Evolutionary conservation across 305 asterid genomes (phyloP).

Genomic region (Fraxinus sp.): DNA sequence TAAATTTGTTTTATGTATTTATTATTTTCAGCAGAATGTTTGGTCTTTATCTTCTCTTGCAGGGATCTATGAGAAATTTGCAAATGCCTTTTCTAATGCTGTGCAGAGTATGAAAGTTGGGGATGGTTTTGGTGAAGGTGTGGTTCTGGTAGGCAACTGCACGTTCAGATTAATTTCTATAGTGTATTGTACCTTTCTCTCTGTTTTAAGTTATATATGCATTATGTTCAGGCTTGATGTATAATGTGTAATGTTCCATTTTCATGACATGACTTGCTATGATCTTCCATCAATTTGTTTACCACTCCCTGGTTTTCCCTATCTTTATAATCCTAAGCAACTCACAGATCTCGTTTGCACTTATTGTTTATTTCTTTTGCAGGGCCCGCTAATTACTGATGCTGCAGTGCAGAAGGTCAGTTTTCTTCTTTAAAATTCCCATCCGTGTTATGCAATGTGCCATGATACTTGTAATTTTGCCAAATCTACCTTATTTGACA

Average conservation of each 20-base stretch:
- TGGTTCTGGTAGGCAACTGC: conserved; percentile 56
- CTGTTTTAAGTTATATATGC: background rate
- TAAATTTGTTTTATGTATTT: background rate
- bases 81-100: conserved; percentile 65
- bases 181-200: background rate
- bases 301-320: conserved; percentile 7
- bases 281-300: conserved; percentile 12
- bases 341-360: conserved; percentile 20
- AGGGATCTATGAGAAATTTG: conserved; percentile 84
- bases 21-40: background rate
- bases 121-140: conserved; percentile 92
- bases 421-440: conserved; percentile 24
- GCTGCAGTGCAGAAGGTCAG: conserved; percentile 82
- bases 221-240: background rate
- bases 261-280: conserved; percentile 11
- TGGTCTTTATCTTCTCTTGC: conserved; percentile 27
- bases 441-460: conserved; percentile 16
- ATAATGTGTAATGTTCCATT: background rate
- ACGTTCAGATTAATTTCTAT: background rate
- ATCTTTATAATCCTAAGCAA: background rate
- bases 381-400: conserved; percentile 96
- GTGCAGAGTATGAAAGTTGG: conserved; percentile 88
- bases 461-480: conserved; percentile 10
- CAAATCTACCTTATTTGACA: conserved; percentile 23
- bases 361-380: conserved; percentile 23